phyloP scores from a whole-genome alignment of 2,329 filamentous ascomycete genomes.

The Bipolaris oryzae region DNA sequence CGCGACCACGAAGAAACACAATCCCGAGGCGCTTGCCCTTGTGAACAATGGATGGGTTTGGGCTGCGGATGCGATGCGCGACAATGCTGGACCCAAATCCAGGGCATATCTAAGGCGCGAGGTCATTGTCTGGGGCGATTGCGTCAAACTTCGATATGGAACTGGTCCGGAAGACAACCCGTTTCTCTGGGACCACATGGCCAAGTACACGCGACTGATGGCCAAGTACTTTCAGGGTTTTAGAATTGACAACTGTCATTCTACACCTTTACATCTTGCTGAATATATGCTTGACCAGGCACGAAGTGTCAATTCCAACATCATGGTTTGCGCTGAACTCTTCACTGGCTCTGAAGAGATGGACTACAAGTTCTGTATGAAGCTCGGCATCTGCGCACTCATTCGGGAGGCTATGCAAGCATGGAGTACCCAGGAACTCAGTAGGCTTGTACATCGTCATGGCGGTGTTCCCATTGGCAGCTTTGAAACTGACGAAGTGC shows the following conservation, averaged over 20 bases:
- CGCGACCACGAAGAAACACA: constrained; percentile 76
- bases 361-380: constrained; percentile 94
- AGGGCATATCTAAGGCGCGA: constrained; percentile 94
- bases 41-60: constrained; percentile 99
- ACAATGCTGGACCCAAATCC: constrained; percentile 89
- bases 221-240: constrained; percentile 95
- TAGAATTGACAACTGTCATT: constrained; percentile 97
- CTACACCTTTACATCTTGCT: constrained; percentile 90
- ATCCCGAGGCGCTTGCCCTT: constrained; percentile 76
- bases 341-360: constrained; percentile 96
- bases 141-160: constrained; percentile 95
- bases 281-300: constrained; percentile 95
- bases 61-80: constrained; percentile 91
- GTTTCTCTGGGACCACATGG: constrained; percentile 96
- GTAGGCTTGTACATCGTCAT: constrained; percentile 89
- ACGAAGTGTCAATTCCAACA: constrained; percentile 81
- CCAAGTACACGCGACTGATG: constrained; percentile 85
- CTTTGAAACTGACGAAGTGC: constrained; percentile 90
- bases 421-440: constrained; percentile 93
- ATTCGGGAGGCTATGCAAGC: constrained; percentile 99
- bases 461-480: constrained; percentile 94
- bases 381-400: constrained; percentile 85
- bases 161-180: constrained; percentile 80
- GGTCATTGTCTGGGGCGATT: constrained; percentile 98
- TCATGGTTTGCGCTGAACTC: constrained; percentile 92